Base-by-base conservation (phyloP, 2,329 filamentous ascomycete genomes). In the Sporothrix humicola region DNA sequence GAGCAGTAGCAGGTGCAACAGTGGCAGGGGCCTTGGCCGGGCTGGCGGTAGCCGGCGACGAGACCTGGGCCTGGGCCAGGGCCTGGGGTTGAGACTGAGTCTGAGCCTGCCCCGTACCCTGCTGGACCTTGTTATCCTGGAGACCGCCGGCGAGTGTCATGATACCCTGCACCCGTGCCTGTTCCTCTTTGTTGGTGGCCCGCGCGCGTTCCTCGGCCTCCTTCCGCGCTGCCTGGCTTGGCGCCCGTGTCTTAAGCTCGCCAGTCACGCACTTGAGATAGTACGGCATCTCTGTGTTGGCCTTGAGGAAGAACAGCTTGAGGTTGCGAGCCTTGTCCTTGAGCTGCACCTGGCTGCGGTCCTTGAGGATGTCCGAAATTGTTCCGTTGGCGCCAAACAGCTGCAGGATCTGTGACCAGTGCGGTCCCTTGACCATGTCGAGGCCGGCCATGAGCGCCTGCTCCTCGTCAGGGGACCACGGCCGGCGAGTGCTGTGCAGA, bases 301-400 rank as follows among this genome's bases (percentile, higher is more conserved):
- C 95, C 84, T 97, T 97, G 72, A 97, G 84, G 81, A 97, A 97
- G 83, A 96, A 97, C 0, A 97, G 83, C 81, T 97, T 97, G 68
- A 97, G 83, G 76, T 97, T 97, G 69, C 94, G 87, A 0, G 94
- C 94, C 82, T 97, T 97, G 80, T 97, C 94, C 81, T 97, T 97
- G 13, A 97, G 85, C 80, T 97, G 94, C 0, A 97, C 94, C 79
- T 97, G 94, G 61, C 94, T 97, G 48, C 94, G 88, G 79, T 97
- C 94, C 77, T 95, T 95, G 23, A 97, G 86, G 31, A 95, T 92
- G 77, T 95, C 92, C 65, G 90, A 95, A 31, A 95, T 89, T 0
- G 91, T 92, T 5, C 94, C 94, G 58, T 91, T 92, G 0, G 89
- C 87, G 0, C 94, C 94, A 79, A 95, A 97, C 58, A 97, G 87